Evolutionary conservation across 2,329 filamentous ascomycete species (phyloP), one percentile per base, ranked within the genome.

Genomic region (Ceratocystis harringtonii): DNA sequence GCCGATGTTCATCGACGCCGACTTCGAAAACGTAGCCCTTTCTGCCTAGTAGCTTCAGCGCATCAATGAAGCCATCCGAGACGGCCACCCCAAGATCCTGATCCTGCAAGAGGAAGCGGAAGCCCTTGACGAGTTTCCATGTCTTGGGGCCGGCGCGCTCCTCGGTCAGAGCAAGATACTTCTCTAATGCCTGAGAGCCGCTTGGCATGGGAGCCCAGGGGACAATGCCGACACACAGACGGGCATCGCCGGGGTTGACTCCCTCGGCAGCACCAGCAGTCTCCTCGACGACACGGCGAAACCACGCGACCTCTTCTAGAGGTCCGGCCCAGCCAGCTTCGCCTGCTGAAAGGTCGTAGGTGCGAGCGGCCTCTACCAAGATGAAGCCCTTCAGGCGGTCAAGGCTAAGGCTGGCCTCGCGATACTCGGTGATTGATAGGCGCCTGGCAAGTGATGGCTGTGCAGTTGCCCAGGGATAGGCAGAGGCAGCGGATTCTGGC

Each of bases 171-270:
- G 74, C 74, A 5, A 95, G 77, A 73, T 95, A 96, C 68, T 76
- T 74, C 68, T 81, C 76, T 72, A 96, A 75, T 0, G 78, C 80
- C 5, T 74, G 77, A 0, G 80, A 72, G 0, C 88, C 84, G 52
- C 84, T 83, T 8, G 88, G 82, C 61, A 96, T 73, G 0, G 92
- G 92, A n/a, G 90, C 91, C 89, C 90, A 96, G 1, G 90, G 85
- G 3, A 96, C 81, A 69, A 91, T 83, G 0, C 82, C 92, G 1
- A 86, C 77, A 70, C 89, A 84, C 22, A 86, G 76, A 28, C 76
- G 72, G 64, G 85, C 80, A 1, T 72, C 71, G 45, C 61, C 67
- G 50, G 76, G 74, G 25, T 72, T 72, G 73, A 88, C 84, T 43
- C 84, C 85, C 71, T 88, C 82, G 32, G 80, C 81, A 1, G 79